phyloP scores from a whole-genome alignment of 2,329 filamentous ascomycete genomes.

The Myriosclerotinia duriaeana region DNA sequence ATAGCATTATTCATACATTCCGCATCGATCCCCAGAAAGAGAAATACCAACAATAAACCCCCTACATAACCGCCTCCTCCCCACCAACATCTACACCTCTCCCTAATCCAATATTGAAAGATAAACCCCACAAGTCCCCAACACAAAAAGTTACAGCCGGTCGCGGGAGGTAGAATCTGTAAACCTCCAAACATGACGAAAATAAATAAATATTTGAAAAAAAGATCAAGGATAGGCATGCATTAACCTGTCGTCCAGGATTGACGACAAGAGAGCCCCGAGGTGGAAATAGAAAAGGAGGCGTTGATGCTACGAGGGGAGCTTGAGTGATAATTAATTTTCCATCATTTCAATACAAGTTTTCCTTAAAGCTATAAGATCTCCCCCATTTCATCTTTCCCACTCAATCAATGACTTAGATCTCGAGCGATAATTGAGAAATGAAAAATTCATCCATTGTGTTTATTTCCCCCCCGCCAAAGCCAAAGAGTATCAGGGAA shows the following conservation, averaged over 20 bases:
- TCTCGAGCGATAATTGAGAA: background rate
- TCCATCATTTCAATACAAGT: background rate
- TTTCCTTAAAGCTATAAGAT: background rate
- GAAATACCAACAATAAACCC: background rate
- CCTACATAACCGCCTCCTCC: constrained; percentile 53
- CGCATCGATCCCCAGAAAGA: too few species aligned
- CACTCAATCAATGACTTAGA: background rate
- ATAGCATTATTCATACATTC: background rate
- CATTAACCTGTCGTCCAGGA: constrained; percentile 56
- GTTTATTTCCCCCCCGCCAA: too few species aligned
- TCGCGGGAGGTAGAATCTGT: constrained; percentile 65
- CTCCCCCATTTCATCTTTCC: background rate
- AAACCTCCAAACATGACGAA: constrained; percentile 68
- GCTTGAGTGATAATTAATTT: background rate
- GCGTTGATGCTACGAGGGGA: constrained; percentile 46
- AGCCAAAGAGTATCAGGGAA: background rate
- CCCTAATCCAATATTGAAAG: constrained; percentile 56
- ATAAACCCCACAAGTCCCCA: constrained; percentile 57
- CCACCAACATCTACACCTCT: constrained; percentile 60
- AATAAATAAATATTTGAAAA: constrained; percentile 63
- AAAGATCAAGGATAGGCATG: constrained; percentile 60
- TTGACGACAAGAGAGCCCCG: constrained; percentile 57
- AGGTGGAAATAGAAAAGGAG: constrained; percentile 53
- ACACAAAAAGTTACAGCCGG: constrained; percentile 48
- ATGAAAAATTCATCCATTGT: background rate